Conservation (phyloP, 176 grass and related monocot genomes). For the Cocos nucifera region DNA sequence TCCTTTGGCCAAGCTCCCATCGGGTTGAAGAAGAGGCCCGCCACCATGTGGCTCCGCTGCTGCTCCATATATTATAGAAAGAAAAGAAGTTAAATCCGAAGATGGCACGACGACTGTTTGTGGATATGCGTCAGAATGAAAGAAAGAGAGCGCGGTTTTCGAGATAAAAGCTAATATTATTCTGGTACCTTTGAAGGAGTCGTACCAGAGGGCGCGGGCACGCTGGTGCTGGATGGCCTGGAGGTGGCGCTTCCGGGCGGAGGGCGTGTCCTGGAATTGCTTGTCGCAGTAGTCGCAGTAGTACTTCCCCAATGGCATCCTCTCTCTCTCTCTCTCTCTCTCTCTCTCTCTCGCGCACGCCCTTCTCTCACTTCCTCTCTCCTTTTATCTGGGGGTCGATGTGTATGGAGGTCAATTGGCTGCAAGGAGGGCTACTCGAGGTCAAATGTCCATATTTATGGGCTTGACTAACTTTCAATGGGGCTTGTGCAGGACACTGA, state of each 20-base stretch:
- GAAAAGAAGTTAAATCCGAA: background rate
- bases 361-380: background rate
- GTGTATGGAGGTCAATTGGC: background rate
- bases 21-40: conserved; percentile 25
- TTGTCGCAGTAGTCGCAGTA: conserved; percentile 98
- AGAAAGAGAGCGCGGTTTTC: background rate
- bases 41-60: conserved; percentile 31
- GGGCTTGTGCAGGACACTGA: too few species aligned
- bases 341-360: background rate
- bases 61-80: background rate
- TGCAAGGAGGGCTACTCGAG: too few species aligned
- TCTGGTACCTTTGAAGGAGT: conserved; percentile 38
- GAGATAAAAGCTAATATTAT: too few species aligned
- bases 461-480: too few species aligned
- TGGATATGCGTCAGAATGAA: conserved; percentile 22
- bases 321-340: too few species aligned
- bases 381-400: background rate
- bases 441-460: too few species aligned
- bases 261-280: conserved; percentile 79
- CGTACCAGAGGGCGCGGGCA: conserved; percentile 70
- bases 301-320: conserved; percentile 76
- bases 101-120: conserved; percentile 15
- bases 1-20: conserved; percentile 36
- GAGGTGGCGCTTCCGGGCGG: conserved; percentile 71
- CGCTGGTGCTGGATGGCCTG: conserved; percentile 56